Percentiles rank a stretch among this genome's conserved stretches.
phyloP scores from a whole-genome alignment of 192 early-diverging fungal genomes.

The Neocallimastix lanati region DNA sequence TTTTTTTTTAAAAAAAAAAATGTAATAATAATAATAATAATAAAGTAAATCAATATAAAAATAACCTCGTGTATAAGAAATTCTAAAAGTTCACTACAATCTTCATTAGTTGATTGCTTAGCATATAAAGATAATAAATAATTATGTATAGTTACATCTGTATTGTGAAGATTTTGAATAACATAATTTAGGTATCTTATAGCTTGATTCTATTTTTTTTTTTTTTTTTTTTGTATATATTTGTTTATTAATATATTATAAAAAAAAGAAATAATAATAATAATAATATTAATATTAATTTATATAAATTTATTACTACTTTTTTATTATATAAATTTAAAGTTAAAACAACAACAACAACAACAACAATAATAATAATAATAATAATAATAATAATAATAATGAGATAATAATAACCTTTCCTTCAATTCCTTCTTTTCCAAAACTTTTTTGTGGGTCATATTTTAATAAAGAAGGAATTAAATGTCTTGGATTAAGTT shows the following conservation, averaged over 20 bases:
- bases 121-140: conserved; percentile 68
- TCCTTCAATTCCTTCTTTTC: conserved; percentile 11
- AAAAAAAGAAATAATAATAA: not conserved
- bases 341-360: not conserved
- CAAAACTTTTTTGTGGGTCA: conserved; percentile 24
- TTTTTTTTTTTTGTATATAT: not conserved
- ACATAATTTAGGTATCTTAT: conserved; percentile 76
- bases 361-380: too few relatives aligned
- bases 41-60: too few relatives aligned
- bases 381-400: too few relatives aligned
- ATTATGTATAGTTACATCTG: conserved; percentile 84
- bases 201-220: conserved; percentile 51
- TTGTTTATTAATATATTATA: not conserved
- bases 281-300: conserved; percentile 4
- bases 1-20: conserved; percentile 5
- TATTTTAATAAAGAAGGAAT: conserved; percentile 80
- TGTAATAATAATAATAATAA: conserved; percentile 2
- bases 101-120: conserved; percentile 36
- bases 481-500: conserved; percentile 62
- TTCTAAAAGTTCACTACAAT: conserved; percentile 27
- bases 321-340: too few relatives aligned
- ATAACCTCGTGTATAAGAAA: conserved; percentile 57
- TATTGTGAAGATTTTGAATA: conserved; percentile 52
- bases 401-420: not conserved
- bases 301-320: too few relatives aligned